Percentiles rank a stretch among this genome's conserved stretches.
These are phyloP conservation scores for Globisporangium radiosum DNA, from an alignment of 352 stramenopile genomes.

Conservation along the genomic window DNA sequence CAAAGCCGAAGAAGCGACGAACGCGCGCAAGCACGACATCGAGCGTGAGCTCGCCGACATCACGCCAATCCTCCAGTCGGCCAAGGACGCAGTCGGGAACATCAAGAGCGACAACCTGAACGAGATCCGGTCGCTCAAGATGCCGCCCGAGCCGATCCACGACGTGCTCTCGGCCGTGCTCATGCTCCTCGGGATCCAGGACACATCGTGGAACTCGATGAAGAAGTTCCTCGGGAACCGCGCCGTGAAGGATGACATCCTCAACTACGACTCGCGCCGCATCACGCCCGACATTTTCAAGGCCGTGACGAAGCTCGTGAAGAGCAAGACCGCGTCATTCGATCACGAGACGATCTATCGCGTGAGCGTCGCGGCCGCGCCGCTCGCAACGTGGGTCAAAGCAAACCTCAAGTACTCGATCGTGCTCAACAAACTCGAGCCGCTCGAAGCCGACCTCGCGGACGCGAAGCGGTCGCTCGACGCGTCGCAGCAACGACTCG, in stretches of 20 bases:
- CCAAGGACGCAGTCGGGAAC: constrained; percentile 88
- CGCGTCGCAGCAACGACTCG: constrained; percentile 80
- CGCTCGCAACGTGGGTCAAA: constrained; percentile 94
- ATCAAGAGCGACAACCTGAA: constrained; percentile 96
- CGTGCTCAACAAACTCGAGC: constrained; percentile 94
- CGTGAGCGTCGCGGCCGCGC: constrained; percentile 91
- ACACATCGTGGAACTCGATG: constrained; percentile 96
- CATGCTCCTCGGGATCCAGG: constrained; percentile 93
- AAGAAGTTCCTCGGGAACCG: constrained; percentile 95
- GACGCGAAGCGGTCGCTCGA: constrained; percentile 86
- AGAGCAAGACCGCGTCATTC: constrained; percentile 91
- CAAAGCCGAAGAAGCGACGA: constrained; percentile 86
- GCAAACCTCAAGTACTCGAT: constrained; percentile 94
- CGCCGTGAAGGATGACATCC: constrained; percentile 95
- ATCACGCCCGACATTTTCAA: constrained; percentile 90
- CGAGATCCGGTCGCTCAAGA: constrained; percentile 94
- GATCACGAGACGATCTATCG: constrained; percentile 93
- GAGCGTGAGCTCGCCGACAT: constrained; percentile 91
- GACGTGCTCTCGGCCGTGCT: constrained; percentile 93
- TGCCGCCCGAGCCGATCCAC: constrained; percentile 92
- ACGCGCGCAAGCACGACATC: constrained; percentile 88
- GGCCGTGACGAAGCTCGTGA: constrained; percentile 90
- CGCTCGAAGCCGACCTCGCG: constrained; percentile 86
- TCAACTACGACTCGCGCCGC: constrained; percentile 92
- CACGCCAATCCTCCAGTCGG: constrained; percentile 87